These are phyloP conservation scores for Cudoniella acicularis DNA, from an alignment of 495 filamentous ascomycete genomes.

Conservation along the genomic window DNA sequence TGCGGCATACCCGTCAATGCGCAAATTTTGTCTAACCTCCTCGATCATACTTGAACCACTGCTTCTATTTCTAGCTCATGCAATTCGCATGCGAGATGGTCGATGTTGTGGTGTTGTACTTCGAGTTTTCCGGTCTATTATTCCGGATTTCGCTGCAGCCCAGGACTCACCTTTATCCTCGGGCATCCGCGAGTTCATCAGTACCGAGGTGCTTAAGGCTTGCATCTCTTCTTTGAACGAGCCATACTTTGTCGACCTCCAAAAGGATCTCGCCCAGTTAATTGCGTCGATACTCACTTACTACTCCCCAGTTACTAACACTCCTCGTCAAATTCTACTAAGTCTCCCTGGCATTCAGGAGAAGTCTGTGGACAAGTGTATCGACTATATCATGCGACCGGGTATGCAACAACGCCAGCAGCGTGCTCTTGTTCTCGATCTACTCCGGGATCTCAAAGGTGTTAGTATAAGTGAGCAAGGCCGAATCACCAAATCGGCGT, in stretches of 20 bases:
- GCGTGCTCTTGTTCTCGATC: constrained; percentile 77
- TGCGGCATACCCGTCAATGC: constrained; percentile 48
- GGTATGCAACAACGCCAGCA: constrained; percentile 64
- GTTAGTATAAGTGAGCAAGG: constrained; percentile 91
- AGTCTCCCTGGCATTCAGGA: constrained; percentile 50
- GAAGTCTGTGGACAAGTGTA: constrained; percentile 56
- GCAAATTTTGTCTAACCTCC: constrained; percentile 76
- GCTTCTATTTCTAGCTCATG: constrained; percentile 86
- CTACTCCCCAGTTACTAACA: constrained; percentile 61
- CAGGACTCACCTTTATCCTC: constrained; percentile 24
- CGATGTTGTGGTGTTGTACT: constrained; percentile 83
- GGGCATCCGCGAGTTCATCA: constrained; percentile 88
- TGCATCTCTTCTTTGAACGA: constrained; percentile 88
- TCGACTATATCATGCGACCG: constrained; percentile 48
- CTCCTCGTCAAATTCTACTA: constrained; percentile 52
- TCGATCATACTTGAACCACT: constrained; percentile 79
- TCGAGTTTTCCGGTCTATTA: constrained; percentile 75
- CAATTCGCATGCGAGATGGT: constrained; percentile 85
- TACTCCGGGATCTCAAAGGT: constrained; percentile 80
- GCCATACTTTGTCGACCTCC: constrained; percentile 92
- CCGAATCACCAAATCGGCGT: constrained; percentile 55
- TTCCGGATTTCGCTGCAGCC: constrained; percentile 65
- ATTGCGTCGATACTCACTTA: constrained; percentile 80
- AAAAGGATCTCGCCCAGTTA: constrained; percentile 84
- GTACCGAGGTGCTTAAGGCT: constrained; percentile 73